Percentiles rank a stretch among this genome's conserved stretches.
phyloP scores from a whole-genome alignment of 2,329 filamentous ascomycete genomes.

The Eutypella sp. region DNA sequence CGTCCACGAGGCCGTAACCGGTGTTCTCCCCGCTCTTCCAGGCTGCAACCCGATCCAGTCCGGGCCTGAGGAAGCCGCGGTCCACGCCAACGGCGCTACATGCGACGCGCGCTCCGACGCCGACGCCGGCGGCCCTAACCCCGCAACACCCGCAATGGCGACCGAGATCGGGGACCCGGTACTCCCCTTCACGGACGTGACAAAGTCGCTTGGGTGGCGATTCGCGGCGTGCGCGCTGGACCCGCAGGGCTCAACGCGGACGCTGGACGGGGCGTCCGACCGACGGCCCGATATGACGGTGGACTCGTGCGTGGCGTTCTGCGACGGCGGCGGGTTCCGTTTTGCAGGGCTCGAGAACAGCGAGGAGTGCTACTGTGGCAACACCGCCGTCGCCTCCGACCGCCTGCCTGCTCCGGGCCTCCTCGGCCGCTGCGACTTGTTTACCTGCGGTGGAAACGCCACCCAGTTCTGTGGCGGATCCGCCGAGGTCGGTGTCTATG shows the following conservation, averaged over 20 bases:
- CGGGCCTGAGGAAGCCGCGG: conserved; percentile 20
- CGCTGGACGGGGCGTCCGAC: conserved; percentile 15
- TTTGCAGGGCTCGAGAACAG: conserved; percentile 21
- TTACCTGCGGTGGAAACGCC: conserved; percentile 32
- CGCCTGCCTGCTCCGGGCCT: conserved; percentile 34
- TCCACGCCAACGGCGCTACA: conserved; percentile 21
- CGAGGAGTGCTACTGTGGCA: conserved; percentile 24
- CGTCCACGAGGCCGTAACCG: conserved; percentile 38
- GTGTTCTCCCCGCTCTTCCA: conserved; percentile 40
- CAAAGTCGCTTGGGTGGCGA: conserved; percentile 37
- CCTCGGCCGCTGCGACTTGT: conserved; percentile 35
- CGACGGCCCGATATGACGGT: conserved; percentile 21
- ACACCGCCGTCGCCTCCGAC: conserved; percentile 19
- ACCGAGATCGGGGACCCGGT: conserved; percentile 31
- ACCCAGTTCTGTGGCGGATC: conserved; percentile 33
- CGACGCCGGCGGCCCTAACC: too few species aligned
- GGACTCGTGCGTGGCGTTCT: conserved; percentile 18
- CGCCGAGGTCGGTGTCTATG: conserved; percentile 29
- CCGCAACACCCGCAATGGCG: conserved; percentile 28
- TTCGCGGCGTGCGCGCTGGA: conserved; percentile 48
- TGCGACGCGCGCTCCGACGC: too few species aligned
- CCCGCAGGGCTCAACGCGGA: conserved; percentile 20
- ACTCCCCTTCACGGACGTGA: conserved; percentile 41
- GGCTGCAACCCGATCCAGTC: conserved; percentile 48
- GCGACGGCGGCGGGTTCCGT: conserved; percentile 10